Conservation (phyloP, 2,329 filamentous ascomycete species). For the Dryadomyces sulphureus region DNA sequence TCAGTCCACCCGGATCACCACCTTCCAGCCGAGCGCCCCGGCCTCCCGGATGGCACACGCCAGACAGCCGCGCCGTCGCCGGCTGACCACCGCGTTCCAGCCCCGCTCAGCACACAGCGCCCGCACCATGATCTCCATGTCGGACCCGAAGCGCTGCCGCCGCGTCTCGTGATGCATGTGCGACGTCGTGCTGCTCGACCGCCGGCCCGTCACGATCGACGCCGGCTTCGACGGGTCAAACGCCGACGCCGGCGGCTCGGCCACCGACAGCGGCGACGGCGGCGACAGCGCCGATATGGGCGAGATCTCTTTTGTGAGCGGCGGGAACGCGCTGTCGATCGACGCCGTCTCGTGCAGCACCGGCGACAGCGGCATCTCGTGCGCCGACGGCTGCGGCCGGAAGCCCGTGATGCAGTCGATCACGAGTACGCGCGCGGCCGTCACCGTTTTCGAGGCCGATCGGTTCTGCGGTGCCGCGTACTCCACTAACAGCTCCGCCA, state of each 20-base stretch:
- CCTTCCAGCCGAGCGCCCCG: slow-evolving; percentile 51
- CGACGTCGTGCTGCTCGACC: background rate
- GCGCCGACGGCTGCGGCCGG: slow-evolving; percentile 23
- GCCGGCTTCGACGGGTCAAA: background rate
- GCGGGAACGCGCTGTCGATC: slow-evolving; percentile 7
- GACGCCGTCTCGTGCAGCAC: slow-evolving; percentile 22
- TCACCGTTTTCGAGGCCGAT: slow-evolving; percentile 9
- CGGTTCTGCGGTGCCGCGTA: slow-evolving; percentile 17
- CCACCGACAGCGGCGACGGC: background rate
- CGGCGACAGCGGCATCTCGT: slow-evolving; percentile 34
- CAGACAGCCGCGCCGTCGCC: slow-evolving; percentile 52
- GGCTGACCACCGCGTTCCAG: slow-evolving; percentile 58
- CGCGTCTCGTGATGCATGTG: slow-evolving; percentile 40
- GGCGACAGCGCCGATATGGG: slow-evolving; percentile 6
- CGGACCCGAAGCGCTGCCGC: slow-evolving; percentile 44
- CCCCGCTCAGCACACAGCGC: slow-evolving; percentile 62
- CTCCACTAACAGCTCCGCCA: slow-evolving; percentile 31
- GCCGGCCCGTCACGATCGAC: background rate
- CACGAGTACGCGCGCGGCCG: slow-evolving; percentile 32
- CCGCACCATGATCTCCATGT: slow-evolving; percentile 55
- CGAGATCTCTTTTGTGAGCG: slow-evolving; percentile 10
- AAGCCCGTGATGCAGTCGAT: slow-evolving; percentile 49
- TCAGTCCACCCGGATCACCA: slow-evolving; percentile 48
- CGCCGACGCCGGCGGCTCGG: background rate
- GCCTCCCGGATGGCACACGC: slow-evolving; percentile 64